Evolutionary conservation across 192 early-diverging fungal species (phyloP), one percentile per base, ranked within the genome.

Genomic region (Entomortierella beljakovae): DNA sequence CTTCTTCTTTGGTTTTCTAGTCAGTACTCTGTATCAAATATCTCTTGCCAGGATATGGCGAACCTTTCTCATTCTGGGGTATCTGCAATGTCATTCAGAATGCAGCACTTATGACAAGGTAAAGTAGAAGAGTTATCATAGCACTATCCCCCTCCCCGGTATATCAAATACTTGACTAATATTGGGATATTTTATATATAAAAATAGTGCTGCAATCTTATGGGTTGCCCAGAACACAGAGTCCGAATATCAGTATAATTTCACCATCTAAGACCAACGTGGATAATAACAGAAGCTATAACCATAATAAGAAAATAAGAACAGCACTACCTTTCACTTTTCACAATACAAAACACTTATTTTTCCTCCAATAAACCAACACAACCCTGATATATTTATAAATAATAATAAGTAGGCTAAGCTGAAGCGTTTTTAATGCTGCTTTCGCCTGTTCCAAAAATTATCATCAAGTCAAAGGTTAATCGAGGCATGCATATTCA

Each of bases 221-320:
- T 82, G 81, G 81, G 50, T 82, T 29, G 68, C 81, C 25, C 81
- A 82, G 32, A 82, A 64, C 58, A 70, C 66, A 11, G 72, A 76
- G 32, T 70, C 71, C 2, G 81, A 82, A 50, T 70, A 82, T 23
- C 61, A 82, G 34, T 82, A 82, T 57, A 75, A 58, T 55, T 81
- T 81, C 29, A 22, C 68, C 2, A 73, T 82, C 50, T 82, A 70
- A 31, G 53, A 31, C 42, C n/a, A n/a, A n/a, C n/a, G n/a, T n/a
- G n/a, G n/a, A n/a, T n/a, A n/a, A n/a, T n/a, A n/a, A n/a, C n/a
- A n/a, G n/a, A n/a, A n/a, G n/a, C n/a, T n/a, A n/a, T n/a, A n/a
- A n/a, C n/a, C n/a, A n/a, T 9, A 40, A 40, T 9, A 40, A 40
- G 13, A 40, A 40, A 40, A 40, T 9, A 40, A 40, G 37, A 40